Conservation (phyloP, 2,329 filamentous ascomycete species). For the Talaromyces sp. region DNA sequence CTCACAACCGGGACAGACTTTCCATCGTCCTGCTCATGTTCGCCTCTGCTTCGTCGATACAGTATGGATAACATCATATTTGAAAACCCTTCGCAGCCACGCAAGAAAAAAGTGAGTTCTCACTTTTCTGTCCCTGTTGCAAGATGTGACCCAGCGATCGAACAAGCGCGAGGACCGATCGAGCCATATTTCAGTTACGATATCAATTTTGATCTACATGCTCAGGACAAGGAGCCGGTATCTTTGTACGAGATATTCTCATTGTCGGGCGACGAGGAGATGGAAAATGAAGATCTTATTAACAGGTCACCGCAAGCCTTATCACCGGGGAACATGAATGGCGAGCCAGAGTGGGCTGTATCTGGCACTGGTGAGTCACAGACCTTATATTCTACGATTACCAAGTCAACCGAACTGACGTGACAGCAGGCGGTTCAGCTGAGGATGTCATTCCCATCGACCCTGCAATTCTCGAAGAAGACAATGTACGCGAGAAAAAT, state of each 20-base stretch:
- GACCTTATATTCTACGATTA: not conserved
- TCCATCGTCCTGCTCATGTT: not conserved
- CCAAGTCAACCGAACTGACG: not conserved
- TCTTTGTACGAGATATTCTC: not conserved
- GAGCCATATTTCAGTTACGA: not conserved
- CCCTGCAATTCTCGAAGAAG: conserved; percentile 1
- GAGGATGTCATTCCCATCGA: not conserved
- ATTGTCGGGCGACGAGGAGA: not conserved
- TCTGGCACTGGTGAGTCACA: not conserved
- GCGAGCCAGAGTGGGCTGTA: not conserved
- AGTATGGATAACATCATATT: conserved; percentile 3
- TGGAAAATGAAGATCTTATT: not conserved
- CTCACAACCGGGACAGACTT: not conserved
- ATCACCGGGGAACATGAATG: not conserved
- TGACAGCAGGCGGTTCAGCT: not conserved
- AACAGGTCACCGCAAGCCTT: not conserved
- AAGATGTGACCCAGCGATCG: not conserved
- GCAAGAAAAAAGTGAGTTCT: not conserved
- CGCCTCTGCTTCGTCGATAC: not conserved
- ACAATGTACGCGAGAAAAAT: conserved; percentile 2
- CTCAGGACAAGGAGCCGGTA: not conserved
- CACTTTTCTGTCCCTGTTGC: not conserved
- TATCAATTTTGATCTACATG: not conserved
- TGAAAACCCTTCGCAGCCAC: not conserved
- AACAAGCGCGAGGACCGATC: not conserved